Evolutionary conservation across 2,329 filamentous ascomycete genomes (phyloP), one percentile per base, ranked within the genome.

Genomic region (Talaromyces pinophilus): DNA sequence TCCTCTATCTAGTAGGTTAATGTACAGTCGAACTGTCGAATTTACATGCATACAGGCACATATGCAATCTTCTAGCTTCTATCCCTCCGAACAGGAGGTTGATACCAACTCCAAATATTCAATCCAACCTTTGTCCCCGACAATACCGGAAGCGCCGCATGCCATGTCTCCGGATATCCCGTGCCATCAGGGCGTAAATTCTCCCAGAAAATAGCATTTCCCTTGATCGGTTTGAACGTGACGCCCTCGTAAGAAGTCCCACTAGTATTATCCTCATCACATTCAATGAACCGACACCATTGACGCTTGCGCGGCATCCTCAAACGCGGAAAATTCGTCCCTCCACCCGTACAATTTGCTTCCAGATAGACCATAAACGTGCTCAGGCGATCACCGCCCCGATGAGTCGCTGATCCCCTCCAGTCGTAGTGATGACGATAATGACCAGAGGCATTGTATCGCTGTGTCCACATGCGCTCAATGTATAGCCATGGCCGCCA

Each of bases 41-140:
- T 25, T 15, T 50, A 46, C 22, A 13, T 10, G 28, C n/a, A 38
- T 50, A 46, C 22, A 13, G 5, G 28, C n/a, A 38, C 5, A 28
- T 33, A 48, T 30, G 59, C 35, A 35, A 35, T 35, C 33, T 11
- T 38, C 15, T 44, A 19, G 3, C 17, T 28, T 61, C 25, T 5
- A 28, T 22, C 33, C 55, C 38, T 30, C 35, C 64, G 64, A 2
- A 62, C 61, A 33, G 74, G 73, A 62, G 75, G 75, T 75, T 86
- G 84, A 73, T 83, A 84, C 86, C 86, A 88, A 75, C 84, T 87
- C 87, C 87, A 89, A 68, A 89, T 87, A 76, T 89, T 88, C 75
- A 88, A 74, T 0, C 86, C 87, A 65, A 88, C 81, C 78, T 89
- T 88, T 44, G 77, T 80, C 1, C 87, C 87, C 48, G 75, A 79